phyloP scores from a whole-genome alignment of 2,329 filamentous ascomycete genomes.

The Penicillium corylophilum region DNA sequence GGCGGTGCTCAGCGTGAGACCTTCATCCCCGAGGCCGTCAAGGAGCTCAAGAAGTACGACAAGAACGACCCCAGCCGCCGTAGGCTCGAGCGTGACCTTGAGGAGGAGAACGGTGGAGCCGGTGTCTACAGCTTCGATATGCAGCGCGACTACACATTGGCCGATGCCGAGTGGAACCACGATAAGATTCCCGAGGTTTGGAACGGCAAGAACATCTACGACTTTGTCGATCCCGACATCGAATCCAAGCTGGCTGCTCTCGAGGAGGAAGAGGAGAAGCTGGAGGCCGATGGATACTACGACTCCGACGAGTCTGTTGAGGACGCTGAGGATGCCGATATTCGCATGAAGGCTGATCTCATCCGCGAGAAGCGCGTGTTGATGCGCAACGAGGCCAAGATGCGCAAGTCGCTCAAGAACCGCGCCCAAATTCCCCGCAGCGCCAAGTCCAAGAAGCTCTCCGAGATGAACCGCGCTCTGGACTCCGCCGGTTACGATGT shows the following conservation, averaged over 20 bases:
- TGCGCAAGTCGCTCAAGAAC: conserved; percentile 98
- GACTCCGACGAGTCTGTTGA: conserved; percentile 80
- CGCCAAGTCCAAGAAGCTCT: conserved; percentile 74
- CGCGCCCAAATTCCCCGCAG: conserved; percentile 87
- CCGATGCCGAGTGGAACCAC: conserved; percentile 89
- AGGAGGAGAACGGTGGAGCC: conserved; percentile 88
- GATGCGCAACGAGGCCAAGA: conserved; percentile 89
- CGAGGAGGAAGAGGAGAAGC: conserved; percentile 91
- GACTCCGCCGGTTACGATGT: conserved; percentile 84
- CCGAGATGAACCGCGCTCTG: conserved; percentile 82
- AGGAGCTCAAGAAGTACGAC: conserved; percentile 82
- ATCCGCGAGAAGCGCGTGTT: conserved; percentile 93
- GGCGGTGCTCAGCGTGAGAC: conserved; percentile 74
- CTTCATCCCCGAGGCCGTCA: conserved; percentile 83
- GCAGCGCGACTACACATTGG: conserved; percentile 82
- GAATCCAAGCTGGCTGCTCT: conserved; percentile 86
- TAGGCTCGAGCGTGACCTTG: conserved; percentile 78
- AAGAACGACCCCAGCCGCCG: conserved; percentile 81
- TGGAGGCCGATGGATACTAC: conserved; percentile 91
- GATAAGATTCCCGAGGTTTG: conserved; percentile 93
- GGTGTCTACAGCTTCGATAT: conserved; percentile 96
- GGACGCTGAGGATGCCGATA: conserved; percentile 83
- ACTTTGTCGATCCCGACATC: conserved; percentile 96
- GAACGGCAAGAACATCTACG: conserved; percentile 95
- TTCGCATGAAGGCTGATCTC: conserved; percentile 85